phyloP scores from a whole-genome alignment of 441 rosid species.

The Biscutella laevigata region DNA sequence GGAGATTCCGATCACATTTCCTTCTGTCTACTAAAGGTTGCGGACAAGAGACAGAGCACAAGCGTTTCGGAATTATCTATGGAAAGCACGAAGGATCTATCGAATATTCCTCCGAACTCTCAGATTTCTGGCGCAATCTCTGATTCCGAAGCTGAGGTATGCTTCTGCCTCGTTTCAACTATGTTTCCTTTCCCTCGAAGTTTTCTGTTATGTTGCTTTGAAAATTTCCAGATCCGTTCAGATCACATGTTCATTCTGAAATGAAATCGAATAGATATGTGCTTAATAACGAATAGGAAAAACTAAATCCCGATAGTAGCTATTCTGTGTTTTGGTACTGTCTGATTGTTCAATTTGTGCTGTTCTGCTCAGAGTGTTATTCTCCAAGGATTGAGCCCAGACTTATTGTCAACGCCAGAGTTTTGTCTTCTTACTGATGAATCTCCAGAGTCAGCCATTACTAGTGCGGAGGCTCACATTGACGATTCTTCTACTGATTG shows the following conservation, averaged over 20 bases:
- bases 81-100: conserved; percentile 12
- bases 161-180: conserved; percentile 3
- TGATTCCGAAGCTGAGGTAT: conserved; percentile 27
- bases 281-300: background rate
- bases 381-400: conserved; percentile 20
- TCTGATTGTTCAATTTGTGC: conserved; percentile 6
- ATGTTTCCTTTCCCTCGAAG: conserved; percentile 2
- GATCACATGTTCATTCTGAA: background rate
- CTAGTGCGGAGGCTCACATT: background rate
- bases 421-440: background rate
- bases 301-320: background rate
- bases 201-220: background rate
- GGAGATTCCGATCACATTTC: conserved; percentile 4
- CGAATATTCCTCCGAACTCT: conserved; percentile 15
- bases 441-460: conserved; percentile 19
- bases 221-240: background rate
- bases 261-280: background rate
- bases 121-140: conserved; percentile 13
- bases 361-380: conserved; percentile 17
- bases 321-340: background rate
- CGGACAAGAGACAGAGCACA: conserved; percentile 25
- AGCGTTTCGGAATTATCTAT: conserved; percentile 17
- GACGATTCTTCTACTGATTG: conserved; percentile 14
- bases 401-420: conserved; percentile 17
- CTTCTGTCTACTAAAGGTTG: conserved; percentile 10